Percentiles rank a stretch among this genome's conserved stretches.
phyloP scores from a whole-genome alignment of 2,329 filamentous ascomycete species.

The Colletotrichum musae region DNA sequence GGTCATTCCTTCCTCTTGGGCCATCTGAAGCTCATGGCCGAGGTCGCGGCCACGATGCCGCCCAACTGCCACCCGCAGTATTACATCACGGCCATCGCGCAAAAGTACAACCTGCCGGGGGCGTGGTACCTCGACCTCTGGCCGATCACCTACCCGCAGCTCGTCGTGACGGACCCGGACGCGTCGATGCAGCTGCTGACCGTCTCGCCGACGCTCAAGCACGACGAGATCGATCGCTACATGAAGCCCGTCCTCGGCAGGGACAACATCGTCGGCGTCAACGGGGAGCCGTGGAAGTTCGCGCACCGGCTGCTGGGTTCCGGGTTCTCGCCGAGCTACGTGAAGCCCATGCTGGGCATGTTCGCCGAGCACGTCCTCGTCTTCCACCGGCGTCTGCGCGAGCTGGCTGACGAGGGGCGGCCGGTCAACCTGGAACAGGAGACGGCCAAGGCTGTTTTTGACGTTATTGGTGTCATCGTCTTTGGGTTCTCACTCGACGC shows the following conservation, averaged over 20 bases:
- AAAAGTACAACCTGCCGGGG: constrained; percentile 45
- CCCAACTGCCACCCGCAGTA: constrained; percentile 44
- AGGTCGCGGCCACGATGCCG: constrained; percentile 40
- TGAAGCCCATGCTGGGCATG: constrained; percentile 43
- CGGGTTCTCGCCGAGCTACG: constrained; percentile 45
- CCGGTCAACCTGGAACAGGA: constrained; percentile 43
- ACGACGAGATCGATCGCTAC: constrained; percentile 32
- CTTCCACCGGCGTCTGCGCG: constrained; percentile 41
- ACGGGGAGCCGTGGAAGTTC: constrained; percentile 48
- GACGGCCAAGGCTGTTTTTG: constrained; percentile 44
- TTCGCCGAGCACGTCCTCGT: constrained; percentile 44
- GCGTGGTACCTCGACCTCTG: constrained; percentile 51
- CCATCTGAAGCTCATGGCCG: constrained; percentile 42
- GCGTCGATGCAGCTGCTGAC: constrained; percentile 44
- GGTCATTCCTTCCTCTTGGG: constrained; percentile 44
- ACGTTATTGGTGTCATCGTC: constrained; percentile 43
- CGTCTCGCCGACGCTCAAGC: constrained; percentile 43
- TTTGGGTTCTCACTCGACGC: constrained; percentile 42
- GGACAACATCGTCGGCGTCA: constrained; percentile 43
- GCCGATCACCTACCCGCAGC: constrained; percentile 45
- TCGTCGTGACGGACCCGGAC: constrained; percentile 45
- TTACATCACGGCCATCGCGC: constrained; percentile 43
- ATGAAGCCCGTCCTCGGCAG: constrained; percentile 44
- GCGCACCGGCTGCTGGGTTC: constrained; percentile 47
- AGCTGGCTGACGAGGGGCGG: constrained; percentile 28